A percentile compares a stretch with the other conserved stretches of the same genome.
phyloP scores from a whole-genome alignment of 441 rosid species.

The Omphalea diandra region DNA sequence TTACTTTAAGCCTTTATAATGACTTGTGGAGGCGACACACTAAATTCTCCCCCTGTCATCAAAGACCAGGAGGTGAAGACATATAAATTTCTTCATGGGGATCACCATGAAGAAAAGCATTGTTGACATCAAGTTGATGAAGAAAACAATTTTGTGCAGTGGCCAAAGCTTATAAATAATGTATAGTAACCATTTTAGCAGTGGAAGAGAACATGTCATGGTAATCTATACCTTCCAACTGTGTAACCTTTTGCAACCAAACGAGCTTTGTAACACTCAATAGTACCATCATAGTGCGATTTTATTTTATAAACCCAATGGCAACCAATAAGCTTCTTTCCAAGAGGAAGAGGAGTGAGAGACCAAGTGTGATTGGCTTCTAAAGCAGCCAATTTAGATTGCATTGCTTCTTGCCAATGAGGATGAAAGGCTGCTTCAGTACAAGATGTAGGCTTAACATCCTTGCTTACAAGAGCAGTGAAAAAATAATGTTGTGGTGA shows the following conservation, averaged over 20 bases:
- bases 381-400: not conserved
- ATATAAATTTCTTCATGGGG: too few relatives aligned
- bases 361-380: not conserved
- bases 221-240: not conserved
- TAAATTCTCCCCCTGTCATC: too few relatives aligned
- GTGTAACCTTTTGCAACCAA: not conserved
- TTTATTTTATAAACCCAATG: constrained; percentile 8
- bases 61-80: too few relatives aligned
- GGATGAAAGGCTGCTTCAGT: not conserved
- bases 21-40: too few relatives aligned
- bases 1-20: too few relatives aligned
- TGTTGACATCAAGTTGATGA: not conserved
- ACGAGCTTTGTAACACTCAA: not conserved
- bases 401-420: constrained; percentile 10
- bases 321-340: constrained; percentile 1
- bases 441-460: constrained; percentile 3
- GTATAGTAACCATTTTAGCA: not conserved
- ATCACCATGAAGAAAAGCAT: too few relatives aligned
- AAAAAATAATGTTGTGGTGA: not conserved
- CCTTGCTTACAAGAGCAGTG: not conserved
- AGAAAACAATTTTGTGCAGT: constrained; percentile 1
- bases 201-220: constrained; percentile 5
- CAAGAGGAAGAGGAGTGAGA: not conserved
- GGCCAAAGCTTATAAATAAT: not conserved
- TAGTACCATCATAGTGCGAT: not conserved